Base-by-base conservation (phyloP, 73 alveolate species). In the Halteria grandinella region DNA sequence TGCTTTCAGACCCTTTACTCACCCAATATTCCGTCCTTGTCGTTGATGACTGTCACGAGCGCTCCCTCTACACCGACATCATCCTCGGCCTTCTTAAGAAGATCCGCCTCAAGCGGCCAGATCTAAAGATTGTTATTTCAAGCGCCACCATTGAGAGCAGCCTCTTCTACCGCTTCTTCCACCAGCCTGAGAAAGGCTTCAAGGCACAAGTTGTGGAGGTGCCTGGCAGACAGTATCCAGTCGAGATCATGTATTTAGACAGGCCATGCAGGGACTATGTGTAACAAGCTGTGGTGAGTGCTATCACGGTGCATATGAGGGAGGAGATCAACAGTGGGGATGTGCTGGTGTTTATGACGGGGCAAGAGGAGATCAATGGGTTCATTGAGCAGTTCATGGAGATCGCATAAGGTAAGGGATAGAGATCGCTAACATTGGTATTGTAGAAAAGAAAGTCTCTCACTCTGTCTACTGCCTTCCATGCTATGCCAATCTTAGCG, bases 41-140 rank as follows among this genome's bases (percentile, higher is more conserved):
- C 81, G 74, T 94, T 0, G 98, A 94, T 89, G 98, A 94, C 73
- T 92, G 94, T 21, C 98, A 94, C 76, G 98, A 94, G 80, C 62
- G 98, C 41, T 88, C 96, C 55, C 62, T 93, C 4, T 88, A 83
- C 69, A 95, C 97, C 6, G 99, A 95, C 85, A 81, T 95, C 10
- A 70, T 95, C 15, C 84, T 93, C 57, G 97, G 94, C 12, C 80
- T 95, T 41, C 72, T 95, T 1, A 92, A 92, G 75, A 87, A 92
- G 63, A 77, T 95, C 37, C 75, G 89, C 50, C 63, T 79, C 55
- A 83, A 83, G 70, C 87, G 97, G 55, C 84, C 89, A 48, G 94
- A 92, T 59, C 69, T 95, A 50, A 95, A 88, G 85, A 66, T 93
- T 15, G 77, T 95, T 11, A 84, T 95, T 37, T 90, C 96, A 17